These are phyloP conservation scores for Plectosphaerella cucumerina DNA, from an alignment of 2,329 filamentous ascomycete species.

Conservation along the genomic window DNA sequence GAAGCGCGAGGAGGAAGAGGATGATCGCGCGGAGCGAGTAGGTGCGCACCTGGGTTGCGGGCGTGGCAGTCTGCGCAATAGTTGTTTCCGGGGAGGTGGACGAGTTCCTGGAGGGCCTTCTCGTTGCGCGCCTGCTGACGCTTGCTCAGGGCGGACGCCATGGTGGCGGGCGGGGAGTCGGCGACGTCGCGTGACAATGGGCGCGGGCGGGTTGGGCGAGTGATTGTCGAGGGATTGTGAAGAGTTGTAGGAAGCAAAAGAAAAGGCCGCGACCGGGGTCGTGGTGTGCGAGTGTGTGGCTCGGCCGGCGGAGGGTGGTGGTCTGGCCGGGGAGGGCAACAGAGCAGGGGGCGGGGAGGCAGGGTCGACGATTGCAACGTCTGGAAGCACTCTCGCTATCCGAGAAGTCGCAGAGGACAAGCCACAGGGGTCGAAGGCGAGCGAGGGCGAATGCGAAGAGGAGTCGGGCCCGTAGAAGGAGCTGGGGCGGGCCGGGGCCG, in stretches of 20 bases:
- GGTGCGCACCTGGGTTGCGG: constrained; percentile 73
- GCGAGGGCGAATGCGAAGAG: too few relatives aligned
- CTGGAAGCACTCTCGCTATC: too few relatives aligned
- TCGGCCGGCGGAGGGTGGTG: too few relatives aligned
- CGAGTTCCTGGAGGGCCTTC: constrained; percentile 82
- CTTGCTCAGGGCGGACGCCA: constrained; percentile 80
- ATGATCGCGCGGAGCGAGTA: constrained; percentile 3
- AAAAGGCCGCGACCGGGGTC: neutral
- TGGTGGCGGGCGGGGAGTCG: constrained; percentile 26
- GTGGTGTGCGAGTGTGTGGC: too few relatives aligned
- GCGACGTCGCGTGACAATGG: neutral
- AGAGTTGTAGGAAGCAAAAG: constrained; percentile 2
- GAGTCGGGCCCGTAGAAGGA: too few relatives aligned
- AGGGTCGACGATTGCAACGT: too few relatives aligned
- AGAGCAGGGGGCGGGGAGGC: too few relatives aligned
- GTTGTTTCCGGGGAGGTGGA: constrained; percentile 85
- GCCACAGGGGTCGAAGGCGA: too few relatives aligned
- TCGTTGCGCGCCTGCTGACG: constrained; percentile 98
- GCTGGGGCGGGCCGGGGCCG: too few relatives aligned
- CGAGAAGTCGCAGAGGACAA: too few relatives aligned
- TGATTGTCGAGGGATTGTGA: neutral
- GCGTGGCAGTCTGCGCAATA: constrained; percentile 90
- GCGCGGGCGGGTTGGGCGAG: neutral
- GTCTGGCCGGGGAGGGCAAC: too few relatives aligned
- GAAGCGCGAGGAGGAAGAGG: neutral